These are phyloP conservation scores for Kodamaea kakaduensis DNA, from an alignment of 805 yeast species.

Conservation along the genomic window DNA sequence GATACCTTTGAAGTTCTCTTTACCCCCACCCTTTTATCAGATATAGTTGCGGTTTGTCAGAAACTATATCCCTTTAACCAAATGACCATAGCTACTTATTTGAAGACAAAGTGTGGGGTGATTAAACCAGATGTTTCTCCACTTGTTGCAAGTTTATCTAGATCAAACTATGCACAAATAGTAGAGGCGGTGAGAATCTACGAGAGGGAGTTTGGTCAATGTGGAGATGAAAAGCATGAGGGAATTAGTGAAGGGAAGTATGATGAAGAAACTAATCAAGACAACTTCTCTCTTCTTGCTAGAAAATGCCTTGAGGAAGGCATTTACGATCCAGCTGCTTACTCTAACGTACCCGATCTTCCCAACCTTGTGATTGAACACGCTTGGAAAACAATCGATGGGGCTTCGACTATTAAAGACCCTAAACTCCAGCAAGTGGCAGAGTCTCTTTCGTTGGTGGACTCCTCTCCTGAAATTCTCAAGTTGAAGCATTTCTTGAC, in stretches of 20 bases:
- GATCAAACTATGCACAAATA: slow-evolving; percentile 6
- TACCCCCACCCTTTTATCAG: slow-evolving; percentile 18
- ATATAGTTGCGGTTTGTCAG: slow-evolving; percentile 27
- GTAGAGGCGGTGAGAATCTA: slow-evolving; percentile 5
- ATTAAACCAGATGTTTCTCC: slow-evolving; percentile 2
- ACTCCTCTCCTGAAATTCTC: slow-evolving; percentile 10
- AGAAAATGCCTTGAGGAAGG: slow-evolving; percentile 1
- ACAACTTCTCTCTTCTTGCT: background rate
- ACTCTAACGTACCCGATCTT: background rate
- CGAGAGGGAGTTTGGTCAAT: slow-evolving; percentile 2
- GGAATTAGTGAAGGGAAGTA: slow-evolving; percentile 2
- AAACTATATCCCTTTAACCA: slow-evolving; percentile 32
- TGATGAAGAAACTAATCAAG: background rate
- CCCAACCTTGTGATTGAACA: slow-evolving; percentile 20
- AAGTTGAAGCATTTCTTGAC: slow-evolving; percentile 34
- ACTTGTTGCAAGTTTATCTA: slow-evolving; percentile 4
- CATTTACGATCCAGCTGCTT: slow-evolving; percentile 1
- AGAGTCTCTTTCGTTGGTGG: slow-evolving; percentile 26
- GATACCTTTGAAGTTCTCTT: slow-evolving; percentile 11
- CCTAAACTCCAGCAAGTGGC: slow-evolving; percentile 22
- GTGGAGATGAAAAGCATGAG: too few species aligned
- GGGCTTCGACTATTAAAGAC: slow-evolving; percentile 29
- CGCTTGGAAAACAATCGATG: slow-evolving; percentile 11
- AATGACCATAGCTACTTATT: slow-evolving; percentile 28
- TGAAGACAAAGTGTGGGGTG: slow-evolving; percentile 18